Evolutionary conservation across 768 basidiomycete species (phyloP).

Genomic region (Tylopilus balloui): DNA sequence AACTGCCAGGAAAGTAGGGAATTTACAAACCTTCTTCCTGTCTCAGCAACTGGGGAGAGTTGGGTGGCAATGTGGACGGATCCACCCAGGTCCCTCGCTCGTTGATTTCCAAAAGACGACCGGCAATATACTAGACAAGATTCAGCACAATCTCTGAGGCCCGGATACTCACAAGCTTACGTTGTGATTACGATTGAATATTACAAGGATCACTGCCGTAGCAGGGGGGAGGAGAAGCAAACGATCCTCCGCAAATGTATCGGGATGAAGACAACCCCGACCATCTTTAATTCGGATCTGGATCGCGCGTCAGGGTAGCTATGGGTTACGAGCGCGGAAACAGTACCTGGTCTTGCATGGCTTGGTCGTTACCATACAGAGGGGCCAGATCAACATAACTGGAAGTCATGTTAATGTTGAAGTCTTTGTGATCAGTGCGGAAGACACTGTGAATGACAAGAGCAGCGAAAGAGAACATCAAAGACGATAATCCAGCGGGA

Average conservation of each 20-base stretch:
- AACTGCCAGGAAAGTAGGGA: not conserved
- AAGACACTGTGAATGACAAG: slow-evolving; percentile 86
- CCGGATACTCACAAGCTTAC: slow-evolving; percentile 37
- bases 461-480: slow-evolving; percentile 81
- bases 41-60: slow-evolving; percentile 34
- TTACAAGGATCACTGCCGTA: slow-evolving; percentile 66
- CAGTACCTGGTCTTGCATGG: slow-evolving; percentile 53
- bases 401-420: slow-evolving; percentile 76
- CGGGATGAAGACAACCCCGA: slow-evolving; percentile 60
- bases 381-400: slow-evolving; percentile 84
- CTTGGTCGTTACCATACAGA: slow-evolving; percentile 72
- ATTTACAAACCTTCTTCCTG: slow-evolving; percentile 50
- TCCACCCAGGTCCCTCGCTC: slow-evolving; percentile 63
- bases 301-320: not conserved
- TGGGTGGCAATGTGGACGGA: slow-evolving; percentile 41
- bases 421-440: slow-evolving; percentile 67
- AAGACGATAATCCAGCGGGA: slow-evolving; percentile 70
- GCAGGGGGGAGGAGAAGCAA: slow-evolving; percentile 76
- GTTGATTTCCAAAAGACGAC: slow-evolving; percentile 74
- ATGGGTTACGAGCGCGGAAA: not conserved
- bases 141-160: not conserved
- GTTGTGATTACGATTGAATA: slow-evolving; percentile 90
- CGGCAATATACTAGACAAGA: slow-evolving; percentile 63
- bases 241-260: slow-evolving; percentile 76
- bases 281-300: slow-evolving; percentile 48